Base-by-base conservation (phyloP, 495 filamentous ascomycete genomes). In the Xylaria curta region DNA sequence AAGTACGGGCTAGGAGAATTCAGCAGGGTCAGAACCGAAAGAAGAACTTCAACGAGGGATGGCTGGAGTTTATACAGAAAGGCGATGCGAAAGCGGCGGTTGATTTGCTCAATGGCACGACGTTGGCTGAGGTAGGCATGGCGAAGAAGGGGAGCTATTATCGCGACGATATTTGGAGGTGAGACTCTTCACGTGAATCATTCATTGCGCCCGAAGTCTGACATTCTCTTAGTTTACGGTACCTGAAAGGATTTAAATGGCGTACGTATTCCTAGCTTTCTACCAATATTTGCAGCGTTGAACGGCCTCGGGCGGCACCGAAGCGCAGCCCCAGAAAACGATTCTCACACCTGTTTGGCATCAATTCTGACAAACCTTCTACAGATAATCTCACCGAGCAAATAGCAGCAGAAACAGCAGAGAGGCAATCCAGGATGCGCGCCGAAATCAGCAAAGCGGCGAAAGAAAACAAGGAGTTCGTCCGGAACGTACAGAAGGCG, bases 81-180 rank as follows among this genome's bases (percentile, higher is more conserved):
- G 71, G 68, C 28, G 91, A 93, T 49, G 97, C 96, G 4, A 97
- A 97, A 77, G 80, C 90, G 12, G 92, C 88, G 7, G 94, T 91
- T n/a, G 94, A 97, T 76, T 87, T 92, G 3, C 80, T 98, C 44
- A 98, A 98, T 80, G 91, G 92, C 36, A 85, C 86, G 36, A 94
- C 87, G 31, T 90, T 98, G 56, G 94, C 94, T 33, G 69, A 58
- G 69, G 51, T 71, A 31, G 69, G 69, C 17, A 66, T 71, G 69
- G 96, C 94, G 19, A 92, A 91, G 77, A 98, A 97, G 83, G 91
- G 94, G 5, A 87, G 89, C 15, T 97, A 90, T 81, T 99, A 98
- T 81, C 89, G 92, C 68, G 96, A 99, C 80, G 97, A 98, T 78
- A 87, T 99, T 60, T 97, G 93, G 92, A 96, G 70, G 70, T 72